Conservation (phyloP, 2,329 filamentous ascomycete genomes). For the Pseudogymnoascus sp. region DNA sequence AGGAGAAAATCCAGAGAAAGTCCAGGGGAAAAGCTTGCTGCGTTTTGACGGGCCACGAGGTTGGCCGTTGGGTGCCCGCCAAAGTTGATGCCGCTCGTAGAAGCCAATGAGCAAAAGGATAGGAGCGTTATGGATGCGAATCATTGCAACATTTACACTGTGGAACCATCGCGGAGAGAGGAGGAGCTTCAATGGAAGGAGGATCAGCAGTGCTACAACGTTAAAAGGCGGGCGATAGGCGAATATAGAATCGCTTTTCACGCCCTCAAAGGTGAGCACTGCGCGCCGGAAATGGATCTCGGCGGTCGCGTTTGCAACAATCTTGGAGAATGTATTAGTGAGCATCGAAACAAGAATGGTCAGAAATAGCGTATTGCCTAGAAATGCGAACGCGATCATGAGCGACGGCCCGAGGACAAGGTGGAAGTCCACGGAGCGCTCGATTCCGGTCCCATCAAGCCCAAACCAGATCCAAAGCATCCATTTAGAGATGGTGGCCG, state of each 20-base stretch:
- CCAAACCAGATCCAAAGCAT: constrained; percentile 94
- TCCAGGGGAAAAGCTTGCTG: constrained; percentile 23
- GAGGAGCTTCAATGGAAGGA: constrained; percentile 73
- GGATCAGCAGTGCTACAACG: constrained; percentile 65
- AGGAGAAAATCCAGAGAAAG: constrained; percentile 26
- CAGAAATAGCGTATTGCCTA: constrained; percentile 83
- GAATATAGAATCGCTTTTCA: constrained; percentile 78
- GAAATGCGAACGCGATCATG: constrained; percentile 79
- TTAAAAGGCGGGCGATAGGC: constrained; percentile 81
- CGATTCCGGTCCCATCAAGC: constrained; percentile 56
- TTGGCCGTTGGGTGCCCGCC: constrained; percentile 34
- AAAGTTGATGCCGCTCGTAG: constrained; percentile 64
- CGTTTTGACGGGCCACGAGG: constrained; percentile 17
- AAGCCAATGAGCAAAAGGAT: constrained; percentile 65
- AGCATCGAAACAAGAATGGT: constrained; percentile 84
- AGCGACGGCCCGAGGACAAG: constrained; percentile 70
- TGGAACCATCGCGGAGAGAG: constrained; percentile 81
- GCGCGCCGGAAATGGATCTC: constrained; percentile 79
- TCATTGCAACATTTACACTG: constrained; percentile 75
- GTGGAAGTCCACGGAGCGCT: constrained; percentile 63
- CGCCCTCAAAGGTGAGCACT: constrained; percentile 76
- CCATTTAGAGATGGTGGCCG: constrained; percentile 75
- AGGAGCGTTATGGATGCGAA: constrained; percentile 69
- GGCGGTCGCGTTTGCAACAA: constrained; percentile 69
- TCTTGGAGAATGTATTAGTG: constrained; percentile 74